Evolutionary conservation across 1,139 yeast species (phyloP).

Genomic region (Taiozyma sp.): DNA sequence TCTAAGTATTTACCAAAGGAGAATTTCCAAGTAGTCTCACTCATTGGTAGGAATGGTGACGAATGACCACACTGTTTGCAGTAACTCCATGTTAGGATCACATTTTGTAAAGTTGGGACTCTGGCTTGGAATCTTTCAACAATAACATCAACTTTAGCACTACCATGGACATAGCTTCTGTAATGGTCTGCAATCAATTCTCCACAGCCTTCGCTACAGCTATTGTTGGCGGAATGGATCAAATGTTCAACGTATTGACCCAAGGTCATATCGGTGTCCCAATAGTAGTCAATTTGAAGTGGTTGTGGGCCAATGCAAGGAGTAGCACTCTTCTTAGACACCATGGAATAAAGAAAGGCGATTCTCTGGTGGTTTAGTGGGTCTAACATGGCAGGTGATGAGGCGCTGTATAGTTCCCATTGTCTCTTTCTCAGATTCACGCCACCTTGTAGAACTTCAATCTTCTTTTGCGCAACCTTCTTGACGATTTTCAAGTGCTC

Average conservation of each 20-base stretch:
- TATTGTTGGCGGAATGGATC: conserved; percentile 59
- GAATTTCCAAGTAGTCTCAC: conserved; percentile 83
- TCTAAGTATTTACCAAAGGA: conserved; percentile 94
- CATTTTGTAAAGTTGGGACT: conserved; percentile 57
- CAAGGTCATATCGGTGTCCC: conserved; percentile 85
- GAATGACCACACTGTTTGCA: conserved; percentile 76
- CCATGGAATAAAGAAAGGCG: conserved; percentile 74
- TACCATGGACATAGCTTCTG: conserved; percentile 85
- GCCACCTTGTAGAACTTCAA: conserved; percentile 30
- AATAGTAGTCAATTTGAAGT: conserved; percentile 78
- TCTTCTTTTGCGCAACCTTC: conserved; percentile 32
- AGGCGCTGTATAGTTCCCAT: conserved; percentile 57
- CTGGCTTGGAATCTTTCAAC: conserved; percentile 57
- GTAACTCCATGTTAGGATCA: conserved; percentile 88
- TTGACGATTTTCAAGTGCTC: conserved; percentile 24
- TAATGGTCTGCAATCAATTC: conserved; percentile 70
- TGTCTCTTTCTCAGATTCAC: conserved; percentile 42
- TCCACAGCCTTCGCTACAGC: conserved; percentile 83
- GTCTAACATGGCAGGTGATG: conserved; percentile 48
- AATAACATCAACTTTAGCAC: conserved; percentile 74
- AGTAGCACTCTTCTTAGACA: conserved; percentile 79
- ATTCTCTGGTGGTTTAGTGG: conserved; percentile 77
- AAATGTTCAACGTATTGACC: conserved; percentile 86
- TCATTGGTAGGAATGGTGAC: conserved; percentile 82
- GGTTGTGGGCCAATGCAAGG: conserved; percentile 92